phyloP scores from a whole-genome alignment of 257 asterid genomes.

The Scutellaria minor region DNA sequence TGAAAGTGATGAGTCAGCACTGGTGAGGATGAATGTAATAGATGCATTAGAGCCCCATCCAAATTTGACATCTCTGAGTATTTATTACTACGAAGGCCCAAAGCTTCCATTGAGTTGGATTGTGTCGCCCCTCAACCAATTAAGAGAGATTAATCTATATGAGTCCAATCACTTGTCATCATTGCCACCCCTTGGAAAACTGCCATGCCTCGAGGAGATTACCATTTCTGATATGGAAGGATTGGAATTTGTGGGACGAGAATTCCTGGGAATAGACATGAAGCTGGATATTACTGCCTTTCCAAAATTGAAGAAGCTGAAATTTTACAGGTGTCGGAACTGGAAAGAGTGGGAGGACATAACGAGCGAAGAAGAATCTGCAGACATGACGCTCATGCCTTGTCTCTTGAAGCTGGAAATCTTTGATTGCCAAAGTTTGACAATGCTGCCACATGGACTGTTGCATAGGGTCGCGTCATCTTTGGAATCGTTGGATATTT shows the following conservation, averaged over 20 bases:
- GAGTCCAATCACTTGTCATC: neutral
- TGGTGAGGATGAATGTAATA: slow-evolving; percentile 14
- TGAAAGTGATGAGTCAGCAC: neutral
- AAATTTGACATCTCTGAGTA: neutral
- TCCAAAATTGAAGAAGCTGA: slow-evolving; percentile 37
- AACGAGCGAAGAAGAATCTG: slow-evolving; percentile 5
- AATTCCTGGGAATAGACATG: slow-evolving; percentile 32
- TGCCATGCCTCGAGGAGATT: slow-evolving; percentile 32
- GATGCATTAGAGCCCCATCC: slow-evolving; percentile 37
- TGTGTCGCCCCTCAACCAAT: neutral
- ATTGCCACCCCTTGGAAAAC: slow-evolving; percentile 19
- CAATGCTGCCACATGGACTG: slow-evolving; percentile 21
- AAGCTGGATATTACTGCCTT: neutral
- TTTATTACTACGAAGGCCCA: neutral
- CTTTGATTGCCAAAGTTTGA: neutral
- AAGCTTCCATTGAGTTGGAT: neutral
- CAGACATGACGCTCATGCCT: slow-evolving; percentile 21
- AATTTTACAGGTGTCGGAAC: neutral
- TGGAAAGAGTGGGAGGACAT: slow-evolving; percentile 46
- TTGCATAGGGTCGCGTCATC: slow-evolving; percentile 12
- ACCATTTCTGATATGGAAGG: neutral
- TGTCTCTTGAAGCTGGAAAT: slow-evolving; percentile 21
- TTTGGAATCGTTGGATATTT: neutral
- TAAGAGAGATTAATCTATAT: neutral
- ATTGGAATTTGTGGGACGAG: slow-evolving; percentile 32